Conservation (phyloP, 2,329 filamentous ascomycete species). For the Cladophialophora immunda region DNA sequence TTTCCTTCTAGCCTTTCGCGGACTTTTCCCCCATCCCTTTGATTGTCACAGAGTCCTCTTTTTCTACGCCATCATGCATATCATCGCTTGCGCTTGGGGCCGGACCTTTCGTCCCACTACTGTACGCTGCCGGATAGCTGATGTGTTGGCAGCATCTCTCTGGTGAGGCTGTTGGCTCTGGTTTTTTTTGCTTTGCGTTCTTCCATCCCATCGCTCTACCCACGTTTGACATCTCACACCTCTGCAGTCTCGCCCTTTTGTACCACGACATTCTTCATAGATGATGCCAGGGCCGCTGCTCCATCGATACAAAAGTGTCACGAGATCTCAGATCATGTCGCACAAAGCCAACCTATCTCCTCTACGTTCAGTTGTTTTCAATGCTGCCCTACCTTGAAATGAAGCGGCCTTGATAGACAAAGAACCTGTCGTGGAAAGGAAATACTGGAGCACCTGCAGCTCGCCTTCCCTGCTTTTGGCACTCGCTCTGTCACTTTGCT, state of each 20-base stretch:
- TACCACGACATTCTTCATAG: conserved; percentile 33
- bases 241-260: conserved; percentile 29
- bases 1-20: conserved; percentile 24
- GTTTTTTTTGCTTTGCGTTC: conserved; percentile 30
- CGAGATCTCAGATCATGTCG: conserved; percentile 39
- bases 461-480: conserved; percentile 29
- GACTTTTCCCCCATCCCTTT: conserved; percentile 18
- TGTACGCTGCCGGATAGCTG: conserved; percentile 30
- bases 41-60: conserved; percentile 20
- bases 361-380: conserved; percentile 24
- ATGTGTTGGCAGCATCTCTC: conserved; percentile 35
- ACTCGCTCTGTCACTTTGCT: conserved; percentile 26
- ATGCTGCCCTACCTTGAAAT: conserved; percentile 35
- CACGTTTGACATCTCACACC: conserved; percentile 33
- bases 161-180: conserved; percentile 32
- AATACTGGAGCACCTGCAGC: conserved; percentile 35
- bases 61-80: conserved; percentile 39
- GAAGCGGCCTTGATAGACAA: conserved; percentile 32
- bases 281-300: conserved; percentile 34
- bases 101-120: conserved; percentile 27
- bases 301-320: conserved; percentile 35
- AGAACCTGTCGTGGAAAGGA: conserved; percentile 29
- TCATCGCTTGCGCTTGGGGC: conserved; percentile 33
- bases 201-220: conserved; percentile 35
- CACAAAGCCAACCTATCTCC: conserved; percentile 28